Base-by-base conservation (phyloP, 1,139 yeast species). In the Lodderomyces metapsilosis region DNA sequence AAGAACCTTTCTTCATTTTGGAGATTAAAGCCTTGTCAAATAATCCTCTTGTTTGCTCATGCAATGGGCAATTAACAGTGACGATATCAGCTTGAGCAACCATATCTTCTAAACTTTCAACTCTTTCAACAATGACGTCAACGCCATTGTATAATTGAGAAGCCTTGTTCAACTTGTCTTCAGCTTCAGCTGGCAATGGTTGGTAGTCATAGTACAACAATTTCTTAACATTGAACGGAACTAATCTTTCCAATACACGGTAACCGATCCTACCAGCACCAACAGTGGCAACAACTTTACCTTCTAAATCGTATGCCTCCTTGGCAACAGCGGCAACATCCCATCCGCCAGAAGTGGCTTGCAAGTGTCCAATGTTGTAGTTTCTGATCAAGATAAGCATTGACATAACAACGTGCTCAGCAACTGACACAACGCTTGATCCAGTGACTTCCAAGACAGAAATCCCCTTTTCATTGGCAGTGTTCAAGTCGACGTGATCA, bases 231-330 rank as follows among this genome's bases (percentile, higher is more conserved):
- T 82, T 81, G 68, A 86, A 85, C 4, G 94, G 83, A 47, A 78
- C 72, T 56, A 85, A 64, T 59, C 94, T 74, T 62, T 84, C 86
- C 57, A 85, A 70, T 18, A 85, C 85, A 48, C 89, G 75, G 69
- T 78, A 82, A 23, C 94, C 95, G 54, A 86, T 86, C 60, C 94
- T 76, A 43, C 95, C 94, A 34, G 87, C 85, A 45, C 92, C 95
- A 49, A 85, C 86, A 34, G 92, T 84, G 22, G 87, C 85, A 46
- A 86, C 68, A 21, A 80, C 84, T 65, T 85, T 86, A 48, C 78
- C 87, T 61, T 86, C 94, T 49, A 86, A 61, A 56, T 86, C 94
- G 52, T 77, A 86, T 33, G 83, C 80, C 56, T 82, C 80, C 63
- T 82, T 82, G 43, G 91, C 88, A 42, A 79, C 78, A 21, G 76